Conservation (phyloP, 805 yeast genomes). For the Ogataea zsoltii region DNA sequence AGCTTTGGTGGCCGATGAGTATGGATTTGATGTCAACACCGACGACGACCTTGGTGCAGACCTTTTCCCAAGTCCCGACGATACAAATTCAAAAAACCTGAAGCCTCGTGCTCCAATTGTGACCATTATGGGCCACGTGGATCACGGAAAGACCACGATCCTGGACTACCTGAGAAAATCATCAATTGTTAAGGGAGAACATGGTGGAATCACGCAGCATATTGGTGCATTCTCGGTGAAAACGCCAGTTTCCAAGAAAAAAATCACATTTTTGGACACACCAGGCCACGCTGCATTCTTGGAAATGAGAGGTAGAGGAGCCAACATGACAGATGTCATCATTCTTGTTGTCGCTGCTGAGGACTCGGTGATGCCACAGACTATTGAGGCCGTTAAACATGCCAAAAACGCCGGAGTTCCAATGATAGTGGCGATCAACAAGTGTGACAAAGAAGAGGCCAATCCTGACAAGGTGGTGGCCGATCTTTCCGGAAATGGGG, state of each 20-base stretch:
- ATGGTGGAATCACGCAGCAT: slow-evolving; percentile 97
- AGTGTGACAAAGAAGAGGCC: slow-evolving; percentile 80
- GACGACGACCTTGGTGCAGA: slow-evolving; percentile 62
- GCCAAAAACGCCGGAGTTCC: slow-evolving; percentile 81
- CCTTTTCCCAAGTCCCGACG: slow-evolving; percentile 57
- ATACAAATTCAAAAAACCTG: slow-evolving; percentile 46
- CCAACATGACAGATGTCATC: slow-evolving; percentile 88
- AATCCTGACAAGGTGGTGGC: slow-evolving; percentile 73
- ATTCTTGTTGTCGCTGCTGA: slow-evolving; percentile 94
- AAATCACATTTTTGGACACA: slow-evolving; percentile 89
- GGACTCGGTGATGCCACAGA: slow-evolving; percentile 97
- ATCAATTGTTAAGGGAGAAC: slow-evolving; percentile 78
- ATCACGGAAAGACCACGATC: slow-evolving; percentile 96
- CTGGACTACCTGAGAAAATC: slow-evolving; percentile 85
- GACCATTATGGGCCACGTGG: slow-evolving; percentile 98
- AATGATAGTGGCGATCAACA: slow-evolving; percentile 87
- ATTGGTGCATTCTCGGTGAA: slow-evolving; percentile 93
- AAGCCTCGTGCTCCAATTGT: slow-evolving; percentile 88
- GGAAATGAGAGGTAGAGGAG: slow-evolving; percentile 96
- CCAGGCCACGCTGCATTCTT: slow-evolving; percentile 98
- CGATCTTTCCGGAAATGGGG: slow-evolving; percentile 74
- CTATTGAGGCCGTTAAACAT: slow-evolving; percentile 92
- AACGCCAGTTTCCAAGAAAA: slow-evolving; percentile 72
- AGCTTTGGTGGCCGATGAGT: slow-evolving; percentile 83
- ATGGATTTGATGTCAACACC: slow-evolving; percentile 63